These are phyloP conservation scores for Tetracladium setigerum DNA, from an alignment of 495 filamentous ascomycete genomes.

Conservation along the genomic window DNA sequence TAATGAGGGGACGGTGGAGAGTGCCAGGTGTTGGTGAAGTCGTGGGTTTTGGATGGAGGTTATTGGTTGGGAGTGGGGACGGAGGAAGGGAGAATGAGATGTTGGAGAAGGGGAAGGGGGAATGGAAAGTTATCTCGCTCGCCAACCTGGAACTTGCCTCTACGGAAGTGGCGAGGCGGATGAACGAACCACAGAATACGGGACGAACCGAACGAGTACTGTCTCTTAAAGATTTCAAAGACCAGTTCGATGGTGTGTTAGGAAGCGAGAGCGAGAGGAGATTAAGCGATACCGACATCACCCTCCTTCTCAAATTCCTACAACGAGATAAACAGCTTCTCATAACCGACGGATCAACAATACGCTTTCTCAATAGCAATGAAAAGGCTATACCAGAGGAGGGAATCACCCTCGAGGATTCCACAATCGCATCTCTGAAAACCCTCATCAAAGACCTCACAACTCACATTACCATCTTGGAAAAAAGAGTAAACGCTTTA, in stretches of 20 bases:
- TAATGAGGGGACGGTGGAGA: conserved; percentile 64
- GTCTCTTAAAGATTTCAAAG: conserved; percentile 54
- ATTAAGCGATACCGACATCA: conserved; percentile 58
- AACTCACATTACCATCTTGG: conserved; percentile 45
- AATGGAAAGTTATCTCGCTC: conserved; percentile 50
- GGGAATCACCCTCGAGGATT: conserved; percentile 64
- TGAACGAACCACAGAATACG: conserved; percentile 32
- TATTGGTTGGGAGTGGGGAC: conserved; percentile 52
- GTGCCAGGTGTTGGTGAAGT: conserved; percentile 44
- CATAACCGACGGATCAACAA: conserved; percentile 59
- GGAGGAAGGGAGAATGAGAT: conserved; percentile 26
- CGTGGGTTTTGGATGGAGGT: conserved; percentile 67
- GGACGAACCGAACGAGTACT: conserved; percentile 53
- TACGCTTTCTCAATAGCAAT: conserved; percentile 58
- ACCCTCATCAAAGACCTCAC: conserved; percentile 54
- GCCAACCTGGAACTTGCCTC: conserved; percentile 46
- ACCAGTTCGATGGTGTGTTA: conserved; percentile 47
- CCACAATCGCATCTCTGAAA: conserved; percentile 70
- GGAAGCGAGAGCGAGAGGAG: conserved; percentile 32
- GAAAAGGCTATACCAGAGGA: conserved; percentile 29
- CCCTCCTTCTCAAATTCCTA: conserved; percentile 64
- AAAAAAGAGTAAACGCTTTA: conserved; percentile 48
- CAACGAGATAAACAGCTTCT: conserved; percentile 58
- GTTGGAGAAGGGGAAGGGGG: conserved; percentile 39
- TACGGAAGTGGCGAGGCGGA: conserved; percentile 38